A percentile compares a stretch with the other conserved stretches of the same genome.
Evolutionary conservation across 2,329 filamentous ascomycete species (phyloP).

Genomic region (Thielaviopsis ethacetica): DNA sequence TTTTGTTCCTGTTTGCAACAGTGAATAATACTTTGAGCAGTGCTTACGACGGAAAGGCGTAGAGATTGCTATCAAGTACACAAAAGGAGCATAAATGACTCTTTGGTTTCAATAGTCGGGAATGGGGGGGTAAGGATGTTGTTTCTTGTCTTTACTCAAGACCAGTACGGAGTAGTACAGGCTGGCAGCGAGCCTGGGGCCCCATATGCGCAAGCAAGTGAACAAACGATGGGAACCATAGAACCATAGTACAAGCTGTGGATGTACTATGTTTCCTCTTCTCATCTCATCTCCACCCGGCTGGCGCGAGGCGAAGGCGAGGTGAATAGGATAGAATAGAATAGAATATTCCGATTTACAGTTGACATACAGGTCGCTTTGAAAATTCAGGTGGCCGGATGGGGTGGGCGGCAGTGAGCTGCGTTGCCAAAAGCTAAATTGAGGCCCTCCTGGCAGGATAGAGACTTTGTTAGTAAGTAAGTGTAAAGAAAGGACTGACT

Average conservation of each 20-base stretch:
- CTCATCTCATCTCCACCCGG: background rate
- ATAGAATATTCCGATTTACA: no score
- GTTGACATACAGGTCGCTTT: background rate
- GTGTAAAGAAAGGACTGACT: background rate
- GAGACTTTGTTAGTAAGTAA: background rate
- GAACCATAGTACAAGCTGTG: no score
- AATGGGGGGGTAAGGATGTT: background rate
- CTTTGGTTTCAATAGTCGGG: background rate
- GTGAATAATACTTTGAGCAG: background rate
- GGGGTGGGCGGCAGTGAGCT: no score
- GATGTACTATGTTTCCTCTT: no score
- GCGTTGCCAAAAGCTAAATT: background rate
- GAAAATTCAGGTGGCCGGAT: background rate
- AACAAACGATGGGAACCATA: no score
- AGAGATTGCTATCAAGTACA: background rate
- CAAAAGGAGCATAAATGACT: background rate
- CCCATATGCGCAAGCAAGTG: background rate
- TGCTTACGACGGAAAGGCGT: background rate
- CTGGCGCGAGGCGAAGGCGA: background rate
- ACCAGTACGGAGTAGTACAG: background rate
- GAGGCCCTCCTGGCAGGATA: background rate
- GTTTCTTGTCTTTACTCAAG: no score
- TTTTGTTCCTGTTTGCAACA: background rate
- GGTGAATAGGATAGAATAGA: no score
- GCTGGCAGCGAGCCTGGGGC: no score